Evolutionary conservation across 106 monocot genomes (phyloP), one percentile per base, ranked within the genome.

Genomic region (Iris macrosiphon): DNA sequence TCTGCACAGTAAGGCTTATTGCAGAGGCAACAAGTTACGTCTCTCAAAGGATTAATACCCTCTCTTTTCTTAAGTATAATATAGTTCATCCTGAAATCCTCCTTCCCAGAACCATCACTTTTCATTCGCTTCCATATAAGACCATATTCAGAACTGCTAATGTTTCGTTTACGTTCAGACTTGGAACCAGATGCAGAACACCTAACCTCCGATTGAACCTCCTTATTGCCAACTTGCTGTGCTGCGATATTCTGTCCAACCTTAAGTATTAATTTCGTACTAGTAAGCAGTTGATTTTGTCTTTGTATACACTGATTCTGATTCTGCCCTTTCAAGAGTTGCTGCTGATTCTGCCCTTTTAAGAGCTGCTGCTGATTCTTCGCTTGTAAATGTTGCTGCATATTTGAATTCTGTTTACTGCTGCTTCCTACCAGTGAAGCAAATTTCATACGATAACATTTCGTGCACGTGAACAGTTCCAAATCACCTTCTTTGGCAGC

Each of bases 71-170:
- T 76, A 3, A 76, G 67, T 46, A 94, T 46, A 26, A 94, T 46
- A 62, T 94, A 56, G 9, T 79, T 47, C 11, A 59, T 42, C 71
- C 73, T 70, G 46, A 85, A 94, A 52, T 88, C 65, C 39, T 62
- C 16, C n/a, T n/a, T n/a, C 4, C 56, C 72, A 16, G 59, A 52
- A 23, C 70, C 68, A 54, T 52, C 59, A 26, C 31, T 43, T 37
- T 58, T 81, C n/a, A 68, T 89, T 37, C 49, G 23, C 63, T 60
- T 94, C 84, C 81, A 94, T 31, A 81, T 64, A 17, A 94, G 72
- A 59, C 94, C 88, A 81, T 63, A 61, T 23, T 52, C 61, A 35
- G 28, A 51, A 39, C 28, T 31, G 57, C 7, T 49, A 40, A n/a
- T 33, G 59, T 45, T 71, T 81, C 33, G 46, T 40, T 66, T 81